Evolutionary conservation across 805 yeast species (phyloP).

Genomic region (Saccharomycopsis sp.): DNA sequence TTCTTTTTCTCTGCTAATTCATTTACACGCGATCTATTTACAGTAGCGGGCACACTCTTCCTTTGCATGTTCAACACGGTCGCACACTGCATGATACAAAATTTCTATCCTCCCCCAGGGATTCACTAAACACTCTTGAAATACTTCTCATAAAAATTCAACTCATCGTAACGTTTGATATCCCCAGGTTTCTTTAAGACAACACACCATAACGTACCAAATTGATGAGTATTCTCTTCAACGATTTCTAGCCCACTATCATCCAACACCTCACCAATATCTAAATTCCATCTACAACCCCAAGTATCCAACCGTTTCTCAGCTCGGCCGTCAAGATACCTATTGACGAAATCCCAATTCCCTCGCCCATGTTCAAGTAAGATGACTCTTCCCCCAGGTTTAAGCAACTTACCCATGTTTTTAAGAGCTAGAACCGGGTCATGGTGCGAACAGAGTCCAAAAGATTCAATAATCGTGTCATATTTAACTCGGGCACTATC

Average conservation of each 20-base stretch:
- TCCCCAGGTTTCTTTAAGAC: constrained; percentile 73
- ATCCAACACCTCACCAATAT: constrained; percentile 80
- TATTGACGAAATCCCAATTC: constrained; percentile 67
- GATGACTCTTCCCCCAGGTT: constrained; percentile 85
- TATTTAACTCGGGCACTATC: constrained; percentile 46
- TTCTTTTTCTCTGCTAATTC: too few species aligned
- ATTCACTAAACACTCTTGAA: constrained; percentile 11
- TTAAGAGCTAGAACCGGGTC: constrained; percentile 80
- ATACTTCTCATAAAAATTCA: constrained; percentile 19
- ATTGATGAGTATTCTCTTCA: constrained; percentile 70
- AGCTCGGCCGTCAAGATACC: constrained; percentile 74
- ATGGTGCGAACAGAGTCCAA: constrained; percentile 93
- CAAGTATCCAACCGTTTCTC: constrained; percentile 78
- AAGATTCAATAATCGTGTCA: constrained; percentile 89
- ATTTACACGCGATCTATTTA: too few species aligned
- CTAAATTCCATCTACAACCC: constrained; percentile 98
- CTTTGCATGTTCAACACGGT: too few species aligned
- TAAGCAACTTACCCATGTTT: constrained; percentile 64
- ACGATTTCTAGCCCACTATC: constrained; percentile 79
- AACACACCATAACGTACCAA: constrained; percentile 89
- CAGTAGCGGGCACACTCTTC: too few species aligned
- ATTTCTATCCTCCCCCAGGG: too few species aligned
- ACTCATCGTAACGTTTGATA: constrained; percentile 31
- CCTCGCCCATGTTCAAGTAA: constrained; percentile 92
- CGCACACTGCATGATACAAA: too few species aligned